Evolutionary conservation across 352 stramenopile genomes (phyloP).

Genomic region (Thraustochytrium sp.): DNA sequence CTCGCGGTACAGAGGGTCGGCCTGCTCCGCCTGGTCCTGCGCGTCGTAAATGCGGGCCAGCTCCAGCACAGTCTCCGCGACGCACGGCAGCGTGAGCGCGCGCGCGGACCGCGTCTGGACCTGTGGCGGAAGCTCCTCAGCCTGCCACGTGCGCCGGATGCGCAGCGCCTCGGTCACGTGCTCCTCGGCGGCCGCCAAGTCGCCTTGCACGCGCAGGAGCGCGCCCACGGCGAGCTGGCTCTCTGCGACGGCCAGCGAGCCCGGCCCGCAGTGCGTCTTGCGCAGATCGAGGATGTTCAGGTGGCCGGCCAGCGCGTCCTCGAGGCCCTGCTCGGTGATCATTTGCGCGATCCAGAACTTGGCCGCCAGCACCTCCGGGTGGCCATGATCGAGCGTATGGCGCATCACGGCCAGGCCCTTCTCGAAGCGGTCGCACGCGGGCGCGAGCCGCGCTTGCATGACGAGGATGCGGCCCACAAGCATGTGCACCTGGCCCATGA

Average conservation of each 20-base stretch:
- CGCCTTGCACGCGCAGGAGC: not conserved
- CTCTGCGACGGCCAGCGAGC: not conserved
- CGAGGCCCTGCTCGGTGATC: not conserved
- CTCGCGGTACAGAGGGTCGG: not conserved
- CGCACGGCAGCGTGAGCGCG: not conserved
- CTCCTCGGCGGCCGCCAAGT: not conserved
- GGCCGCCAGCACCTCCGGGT: not conserved
- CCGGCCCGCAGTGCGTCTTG: not conserved
- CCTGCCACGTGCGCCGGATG: not conserved
- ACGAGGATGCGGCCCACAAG: not conserved
- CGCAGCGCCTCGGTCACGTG: not conserved
- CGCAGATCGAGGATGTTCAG: not conserved
- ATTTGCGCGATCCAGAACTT: constrained; percentile 9
- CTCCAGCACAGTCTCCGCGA: not conserved
- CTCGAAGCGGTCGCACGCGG: not conserved
- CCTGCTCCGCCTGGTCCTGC: not conserved
- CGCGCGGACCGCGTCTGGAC: too few species aligned
- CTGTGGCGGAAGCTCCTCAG: not conserved
- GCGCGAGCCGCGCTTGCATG: not conserved
- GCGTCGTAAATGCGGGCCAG: not conserved
- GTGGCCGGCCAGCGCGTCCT: not conserved
- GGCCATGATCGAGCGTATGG: not conserved
- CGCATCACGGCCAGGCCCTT: not conserved
- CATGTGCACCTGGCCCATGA: not conserved
- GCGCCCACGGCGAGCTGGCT: not conserved